Base-by-base conservation (phyloP, 495 filamentous ascomycete species). In the Podospora anserina region DNA sequence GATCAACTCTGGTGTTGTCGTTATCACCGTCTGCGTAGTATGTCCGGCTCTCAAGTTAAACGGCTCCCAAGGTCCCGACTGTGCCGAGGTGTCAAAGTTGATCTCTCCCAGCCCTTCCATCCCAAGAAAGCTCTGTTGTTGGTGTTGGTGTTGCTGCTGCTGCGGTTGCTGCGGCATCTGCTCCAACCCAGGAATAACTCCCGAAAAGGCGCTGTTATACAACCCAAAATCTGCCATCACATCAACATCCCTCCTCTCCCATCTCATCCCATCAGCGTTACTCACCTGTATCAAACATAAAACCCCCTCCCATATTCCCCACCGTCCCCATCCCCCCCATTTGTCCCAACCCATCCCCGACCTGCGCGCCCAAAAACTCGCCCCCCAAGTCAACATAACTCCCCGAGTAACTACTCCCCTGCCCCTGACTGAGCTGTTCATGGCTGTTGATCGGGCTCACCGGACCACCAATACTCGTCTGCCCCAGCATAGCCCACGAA, bases 401-500 rank as follows among this genome's bases (percentile, higher is more conserved):
- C 39, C 39, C 39, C 39, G 39, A 49, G 39, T 49, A 49, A 16
- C 15, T 49, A 49, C 39, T 49, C 39, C 13, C 6, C 39, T 49
- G 39, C 39, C 39, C 39, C 39, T 49, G 60, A 18, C 69, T 64
- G 20, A 20, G 63, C 32, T 67, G 67, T n/a, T 27, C 59, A 32
- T 72, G 20, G 75, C 69, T 5, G 68, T 63, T 16, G 39, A 49
- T 32, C 30, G 30, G 30, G 63, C 68, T 69, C 44, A 76, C 63
- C 3, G 77, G 77, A 32, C 75, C 76, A 3, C 68, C 66, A 2
- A 73, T 60, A 26, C 60, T 69, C n/a, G 27, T 61, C 26, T 71
- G 70, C 3, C 79, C 77, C 54, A 82, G 63, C 27, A 82, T 69
- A 30, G 73, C 79, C 78, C 79, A 83, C 18, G 76, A 76, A 61